Evolutionary conservation across 163 green algal species (phyloP).

Genomic region (Scenedesmus sp.): DNA sequence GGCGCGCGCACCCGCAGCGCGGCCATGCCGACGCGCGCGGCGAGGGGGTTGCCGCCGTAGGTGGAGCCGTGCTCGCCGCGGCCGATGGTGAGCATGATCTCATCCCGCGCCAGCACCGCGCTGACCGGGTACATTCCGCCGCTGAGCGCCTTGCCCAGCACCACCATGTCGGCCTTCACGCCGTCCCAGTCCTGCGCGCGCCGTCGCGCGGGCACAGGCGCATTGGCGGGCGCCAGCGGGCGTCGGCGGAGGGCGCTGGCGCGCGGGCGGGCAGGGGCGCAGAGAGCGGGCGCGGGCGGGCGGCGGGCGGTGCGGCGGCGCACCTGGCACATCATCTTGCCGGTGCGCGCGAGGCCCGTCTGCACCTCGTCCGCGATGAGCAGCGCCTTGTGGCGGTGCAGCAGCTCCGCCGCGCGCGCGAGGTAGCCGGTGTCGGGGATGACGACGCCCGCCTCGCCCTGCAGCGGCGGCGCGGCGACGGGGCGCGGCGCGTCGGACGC

Average conservation of each 20-base stretch:
- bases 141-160: conserved; percentile 93
- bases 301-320: too few species aligned
- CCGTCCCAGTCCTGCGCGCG: conserved; percentile 84
- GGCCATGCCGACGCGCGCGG: conserved; percentile 78
- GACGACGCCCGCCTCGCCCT: conserved; percentile 93
- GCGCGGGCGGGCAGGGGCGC: too few species aligned
- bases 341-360: conserved; percentile 77
- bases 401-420: conserved; percentile 63
- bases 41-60: conserved; percentile 93
- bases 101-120: conserved; percentile 85
- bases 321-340: conserved; percentile 73
- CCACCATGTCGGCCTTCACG: conserved; percentile 85
- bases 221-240: too few species aligned
- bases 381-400: conserved; percentile 87
- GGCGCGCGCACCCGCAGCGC: conserved; percentile 71
- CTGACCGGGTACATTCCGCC: conserved; percentile 91
- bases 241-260: too few species aligned
- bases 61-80: conserved; percentile 91
- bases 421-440: conserved; percentile 91
- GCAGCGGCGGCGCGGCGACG: too few species aligned
- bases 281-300: too few species aligned
- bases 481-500: too few species aligned
- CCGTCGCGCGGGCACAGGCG: too few species aligned
- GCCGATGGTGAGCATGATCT: conserved; percentile 92
- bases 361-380: conserved; percentile 94